Conservation (phyloP, 176 grass and related monocot species). For the Puya raimondii region DNA sequence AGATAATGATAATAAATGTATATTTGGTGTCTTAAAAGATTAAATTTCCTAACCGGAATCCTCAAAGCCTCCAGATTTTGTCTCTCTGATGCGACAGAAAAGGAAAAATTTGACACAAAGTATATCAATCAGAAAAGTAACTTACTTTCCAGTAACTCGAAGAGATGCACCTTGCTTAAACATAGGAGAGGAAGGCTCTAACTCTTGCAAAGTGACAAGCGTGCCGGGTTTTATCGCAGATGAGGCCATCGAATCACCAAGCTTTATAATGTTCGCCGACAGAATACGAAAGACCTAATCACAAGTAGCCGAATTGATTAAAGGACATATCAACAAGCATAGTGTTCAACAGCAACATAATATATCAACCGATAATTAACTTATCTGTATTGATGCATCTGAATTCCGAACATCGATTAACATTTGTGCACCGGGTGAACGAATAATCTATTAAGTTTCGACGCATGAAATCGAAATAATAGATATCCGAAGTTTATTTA, state of each 20-base stretch:
- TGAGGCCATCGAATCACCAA: conserved; percentile 28
- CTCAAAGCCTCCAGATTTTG: neutral
- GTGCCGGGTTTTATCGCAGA: conserved; percentile 52
- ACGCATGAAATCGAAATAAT: no score
- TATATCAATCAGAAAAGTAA: neutral
- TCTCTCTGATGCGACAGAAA: neutral
- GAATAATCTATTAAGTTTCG: no score
- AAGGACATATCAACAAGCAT: neutral
- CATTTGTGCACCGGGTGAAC: no score
- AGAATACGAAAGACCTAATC: neutral
- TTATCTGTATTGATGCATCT: no score
- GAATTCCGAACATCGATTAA: no score
- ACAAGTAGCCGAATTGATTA: neutral
- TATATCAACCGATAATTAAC: no score
- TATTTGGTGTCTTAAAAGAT: neutral
- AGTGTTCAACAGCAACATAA: no score
- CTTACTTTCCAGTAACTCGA: conserved; percentile 64
- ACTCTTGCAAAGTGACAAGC: conserved; percentile 50
- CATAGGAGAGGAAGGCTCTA: conserved; percentile 49
- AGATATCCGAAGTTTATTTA: no score
- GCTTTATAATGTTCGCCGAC: neutral
- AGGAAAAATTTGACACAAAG: neutral
- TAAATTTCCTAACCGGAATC: neutral
- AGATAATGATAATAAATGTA: neutral
- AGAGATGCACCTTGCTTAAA: conserved; percentile 72